phyloP scores from a whole-genome alignment of 495 filamentous ascomycete species.

The Penicillium simplicissimum region DNA sequence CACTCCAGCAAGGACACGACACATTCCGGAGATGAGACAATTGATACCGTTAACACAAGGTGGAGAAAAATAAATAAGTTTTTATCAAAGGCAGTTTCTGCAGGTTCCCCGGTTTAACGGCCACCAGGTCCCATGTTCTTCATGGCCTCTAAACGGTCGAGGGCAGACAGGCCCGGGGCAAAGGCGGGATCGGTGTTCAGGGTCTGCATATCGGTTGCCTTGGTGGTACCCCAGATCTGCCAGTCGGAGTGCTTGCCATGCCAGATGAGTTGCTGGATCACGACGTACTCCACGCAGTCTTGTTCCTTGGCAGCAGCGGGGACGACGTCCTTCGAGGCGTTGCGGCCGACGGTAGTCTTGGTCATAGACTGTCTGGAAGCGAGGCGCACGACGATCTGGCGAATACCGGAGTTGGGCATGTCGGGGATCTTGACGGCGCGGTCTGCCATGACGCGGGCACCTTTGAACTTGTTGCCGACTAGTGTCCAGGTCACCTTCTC shows the following conservation, averaged over 20 bases:
- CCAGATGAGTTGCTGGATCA: slow-evolving; percentile 63
- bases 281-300: slow-evolving; percentile 74
- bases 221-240: slow-evolving; percentile 73
- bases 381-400: slow-evolving; percentile 75
- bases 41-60: slow-evolving; percentile 9
- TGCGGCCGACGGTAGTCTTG: slow-evolving; percentile 16
- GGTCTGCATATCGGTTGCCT: slow-evolving; percentile 57
- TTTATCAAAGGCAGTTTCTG: neutral
- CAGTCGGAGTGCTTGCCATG: slow-evolving; percentile 62
- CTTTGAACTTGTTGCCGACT: slow-evolving; percentile 55
- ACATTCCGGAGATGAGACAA: neutral
- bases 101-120: slow-evolving; percentile 18
- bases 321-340: neutral
- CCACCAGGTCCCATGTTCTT: slow-evolving; percentile 26
- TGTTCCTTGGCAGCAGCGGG: slow-evolving; percentile 54
- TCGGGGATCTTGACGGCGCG: slow-evolving; percentile 53
- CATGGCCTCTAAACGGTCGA: slow-evolving; percentile 40
- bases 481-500: slow-evolving; percentile 65
- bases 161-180: slow-evolving; percentile 29
- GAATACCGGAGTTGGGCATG: slow-evolving; percentile 48
- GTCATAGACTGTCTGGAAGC: slow-evolving; percentile 59
- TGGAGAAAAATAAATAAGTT: neutral
- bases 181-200: slow-evolving; percentile 39
- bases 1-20: neutral
- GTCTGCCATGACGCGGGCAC: slow-evolving; percentile 62